Percentiles rank a stretch among this genome's conserved stretches.
phyloP scores from a whole-genome alignment of 495 filamentous ascomycete species.

The Aspergillus carlsbadensis region DNA sequence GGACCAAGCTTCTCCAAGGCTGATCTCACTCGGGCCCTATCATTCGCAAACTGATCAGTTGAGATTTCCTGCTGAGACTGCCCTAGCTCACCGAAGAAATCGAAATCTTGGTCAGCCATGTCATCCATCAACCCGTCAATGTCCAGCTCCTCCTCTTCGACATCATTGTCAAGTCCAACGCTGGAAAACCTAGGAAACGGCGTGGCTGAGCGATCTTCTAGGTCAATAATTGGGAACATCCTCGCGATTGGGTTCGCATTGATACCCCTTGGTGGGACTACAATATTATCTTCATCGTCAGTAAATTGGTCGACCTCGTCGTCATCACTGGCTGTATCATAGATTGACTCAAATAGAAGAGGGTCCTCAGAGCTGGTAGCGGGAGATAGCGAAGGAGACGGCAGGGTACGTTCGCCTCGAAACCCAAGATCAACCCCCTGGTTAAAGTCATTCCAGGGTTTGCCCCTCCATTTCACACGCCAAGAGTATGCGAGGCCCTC shows the following conservation, averaged over 20 bases:
- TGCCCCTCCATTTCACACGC: slow-evolving; percentile 14
- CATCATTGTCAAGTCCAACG: not conserved
- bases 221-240: not conserved
- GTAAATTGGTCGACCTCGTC: not conserved
- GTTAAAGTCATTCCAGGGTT: slow-evolving; percentile 12
- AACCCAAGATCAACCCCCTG: slow-evolving; percentile 17
- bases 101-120: not conserved
- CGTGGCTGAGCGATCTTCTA: not conserved
- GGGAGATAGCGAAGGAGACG: not conserved
- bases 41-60: slow-evolving; percentile 3
- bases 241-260: not conserved
- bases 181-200: no score
- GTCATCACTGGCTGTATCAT: not conserved
- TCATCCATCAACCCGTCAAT: not conserved
- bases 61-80: not conserved
- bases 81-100: not conserved
- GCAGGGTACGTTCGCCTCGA: not conserved
- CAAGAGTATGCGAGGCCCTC: slow-evolving; percentile 20
- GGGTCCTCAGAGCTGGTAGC: not conserved
- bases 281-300: not conserved
- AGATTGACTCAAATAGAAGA: no score
- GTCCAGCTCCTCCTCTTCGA: not conserved
- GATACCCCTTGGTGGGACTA: not conserved
- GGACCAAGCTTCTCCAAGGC: not conserved
- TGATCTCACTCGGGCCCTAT: slow-evolving; percentile 5